Evolutionary conservation across 2,329 filamentous ascomycete species (phyloP).

Genomic region (Phyllachora maydis): DNA sequence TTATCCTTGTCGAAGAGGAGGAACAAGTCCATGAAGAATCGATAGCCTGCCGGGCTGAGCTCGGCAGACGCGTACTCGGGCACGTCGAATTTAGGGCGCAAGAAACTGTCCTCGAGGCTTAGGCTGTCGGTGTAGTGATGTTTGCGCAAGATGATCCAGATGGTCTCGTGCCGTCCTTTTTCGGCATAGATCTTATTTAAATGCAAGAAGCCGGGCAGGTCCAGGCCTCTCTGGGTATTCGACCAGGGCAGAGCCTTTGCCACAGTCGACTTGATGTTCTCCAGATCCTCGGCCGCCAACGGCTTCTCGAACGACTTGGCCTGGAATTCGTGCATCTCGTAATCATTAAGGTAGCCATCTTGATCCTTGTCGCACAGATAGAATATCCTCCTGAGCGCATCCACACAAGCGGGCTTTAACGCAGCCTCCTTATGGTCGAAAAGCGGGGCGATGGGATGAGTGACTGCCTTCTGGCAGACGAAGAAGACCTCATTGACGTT

Average conservation of each 20-base stretch:
- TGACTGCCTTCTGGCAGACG: constrained; percentile 93
- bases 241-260: constrained; percentile 43
- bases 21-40: constrained; percentile 95
- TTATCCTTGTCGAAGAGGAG: constrained; percentile 93
- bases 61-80: constrained; percentile 84
- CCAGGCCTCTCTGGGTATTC: constrained; percentile 50
- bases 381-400: constrained; percentile 76
- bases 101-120: constrained; percentile 73
- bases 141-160: constrained; percentile 90
- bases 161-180: constrained; percentile 92
- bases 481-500: constrained; percentile 97
- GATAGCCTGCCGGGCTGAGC: constrained; percentile 80
- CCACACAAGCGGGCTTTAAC: constrained; percentile 74
- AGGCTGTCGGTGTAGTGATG: constrained; percentile 95
- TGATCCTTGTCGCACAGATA: constrained; percentile 94
- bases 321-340: constrained; percentile 83
- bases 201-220: constrained; percentile 65
- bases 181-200: constrained; percentile 94
- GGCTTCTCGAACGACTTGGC: constrained; percentile 80
- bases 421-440: constrained; percentile 88
- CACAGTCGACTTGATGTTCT: constrained; percentile 81
- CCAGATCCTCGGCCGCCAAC: constrained; percentile 58
- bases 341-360: constrained; percentile 76
- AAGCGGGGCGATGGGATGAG: constrained; percentile 85
- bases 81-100: constrained; percentile 87